Percentiles rank a stretch among this genome's conserved stretches.
Conservation (phyloP, 73 alveolate species). For the Paramecium sonneborni region DNA sequence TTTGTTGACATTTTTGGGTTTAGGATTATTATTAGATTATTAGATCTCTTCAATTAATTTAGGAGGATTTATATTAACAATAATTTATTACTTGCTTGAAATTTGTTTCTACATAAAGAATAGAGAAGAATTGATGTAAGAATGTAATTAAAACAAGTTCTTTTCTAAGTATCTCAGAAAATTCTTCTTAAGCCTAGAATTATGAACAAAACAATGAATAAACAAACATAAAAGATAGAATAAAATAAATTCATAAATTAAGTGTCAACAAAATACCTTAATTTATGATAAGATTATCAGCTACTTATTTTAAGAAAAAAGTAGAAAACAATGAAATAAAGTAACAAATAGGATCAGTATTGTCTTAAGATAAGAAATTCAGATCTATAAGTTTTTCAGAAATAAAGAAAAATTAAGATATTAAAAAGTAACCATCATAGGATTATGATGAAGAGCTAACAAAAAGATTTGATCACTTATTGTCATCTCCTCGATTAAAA, state of each 20-base stretch:
- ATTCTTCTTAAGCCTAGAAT: not conserved
- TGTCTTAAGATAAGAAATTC: not conserved
- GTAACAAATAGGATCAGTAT: not conserved
- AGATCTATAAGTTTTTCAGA: not conserved
- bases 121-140: not conserved
- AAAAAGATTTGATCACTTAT: not conserved
- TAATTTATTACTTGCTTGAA: not conserved
- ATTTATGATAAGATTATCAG: slow-evolving; percentile 10
- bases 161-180: not conserved
- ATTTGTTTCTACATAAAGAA: not conserved
- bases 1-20: not conserved
- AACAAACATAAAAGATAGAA: not conserved
- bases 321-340: not conserved
- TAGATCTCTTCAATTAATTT: not conserved
- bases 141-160: not conserved
- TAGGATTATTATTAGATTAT: not conserved
- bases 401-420: not conserved
- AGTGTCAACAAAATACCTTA: not conserved
- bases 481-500: slow-evolving; percentile 34
- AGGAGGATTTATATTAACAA: not conserved
- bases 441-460: not conserved
- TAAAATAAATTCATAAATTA: not conserved
- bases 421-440: not conserved
- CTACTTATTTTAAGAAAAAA: not conserved
- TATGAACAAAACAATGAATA: not conserved